A percentile compares a stretch with the other conserved stretches of the same genome.
Evolutionary conservation across 2,329 filamentous ascomycete genomes (phyloP).

Genomic region (Grosmannia huntii): DNA sequence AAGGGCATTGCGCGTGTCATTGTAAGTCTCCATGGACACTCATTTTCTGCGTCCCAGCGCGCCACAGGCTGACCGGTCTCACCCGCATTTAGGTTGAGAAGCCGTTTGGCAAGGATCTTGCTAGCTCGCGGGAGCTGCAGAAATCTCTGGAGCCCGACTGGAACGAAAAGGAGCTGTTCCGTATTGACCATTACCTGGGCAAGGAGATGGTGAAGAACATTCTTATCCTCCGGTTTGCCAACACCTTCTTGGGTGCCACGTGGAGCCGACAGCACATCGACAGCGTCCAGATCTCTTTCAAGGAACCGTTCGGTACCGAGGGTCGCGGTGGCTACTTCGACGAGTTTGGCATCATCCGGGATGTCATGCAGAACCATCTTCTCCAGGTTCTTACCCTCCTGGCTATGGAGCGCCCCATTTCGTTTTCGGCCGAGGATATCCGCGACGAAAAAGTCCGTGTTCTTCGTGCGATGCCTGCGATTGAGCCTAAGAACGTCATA

Average conservation of each 20-base stretch:
- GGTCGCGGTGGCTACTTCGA: slow-evolving; percentile 98
- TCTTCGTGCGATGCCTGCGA: slow-evolving; percentile 79
- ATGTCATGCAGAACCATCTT: slow-evolving; percentile 99
- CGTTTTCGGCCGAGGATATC: slow-evolving; percentile 95
- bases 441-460: slow-evolving; percentile 98
- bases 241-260: slow-evolving; percentile 95
- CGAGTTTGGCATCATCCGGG: slow-evolving; percentile 97
- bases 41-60: background rate
- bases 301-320: slow-evolving; percentile 97
- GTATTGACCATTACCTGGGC: slow-evolving; percentile 97
- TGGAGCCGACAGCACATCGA: slow-evolving; percentile 99
- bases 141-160: slow-evolving; percentile 93
- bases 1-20: slow-evolving; percentile 89
- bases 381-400: slow-evolving; percentile 92
- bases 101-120: slow-evolving; percentile 94
- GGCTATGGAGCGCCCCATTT: slow-evolving; percentile 96
- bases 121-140: slow-evolving; percentile 86
- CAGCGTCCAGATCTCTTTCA: slow-evolving; percentile 98
- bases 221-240: slow-evolving; percentile 91
- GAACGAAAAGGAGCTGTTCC: slow-evolving; percentile 98
- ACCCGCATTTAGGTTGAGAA: slow-evolving; percentile 72
- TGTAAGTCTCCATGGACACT: slow-evolving; percentile 38
- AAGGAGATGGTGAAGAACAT: slow-evolving; percentile 99
- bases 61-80: background rate
- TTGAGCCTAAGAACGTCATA: slow-evolving; percentile 99